Evolutionary conservation across 768 basidiomycete genomes (phyloP).

Genomic region (Boletus reticuloceps): DNA sequence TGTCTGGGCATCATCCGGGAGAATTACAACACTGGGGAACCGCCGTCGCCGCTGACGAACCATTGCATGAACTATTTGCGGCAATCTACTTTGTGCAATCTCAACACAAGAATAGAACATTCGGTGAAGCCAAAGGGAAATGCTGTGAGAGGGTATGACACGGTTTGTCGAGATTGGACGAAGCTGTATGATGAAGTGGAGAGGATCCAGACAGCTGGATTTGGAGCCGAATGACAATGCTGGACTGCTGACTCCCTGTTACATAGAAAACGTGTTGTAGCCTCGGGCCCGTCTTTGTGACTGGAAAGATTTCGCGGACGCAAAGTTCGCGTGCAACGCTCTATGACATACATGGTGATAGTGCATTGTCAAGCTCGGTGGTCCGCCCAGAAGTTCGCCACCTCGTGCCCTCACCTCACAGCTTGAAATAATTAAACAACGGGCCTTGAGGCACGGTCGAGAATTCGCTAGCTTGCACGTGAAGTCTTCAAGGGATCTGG

Average conservation of each 20-base stretch:
- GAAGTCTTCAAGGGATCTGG: too few relatives aligned
- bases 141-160: conserved; percentile 8
- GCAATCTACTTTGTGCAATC: conserved; percentile 11
- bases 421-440: not conserved
- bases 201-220: not conserved
- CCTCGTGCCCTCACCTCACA: not conserved
- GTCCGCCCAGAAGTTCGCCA: too few relatives aligned
- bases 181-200: conserved; percentile 12
- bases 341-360: too few relatives aligned
- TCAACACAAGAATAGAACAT: conserved; percentile 13
- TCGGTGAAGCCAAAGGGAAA: conserved; percentile 8
- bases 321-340: too few relatives aligned
- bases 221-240: not conserved
- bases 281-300: not conserved
- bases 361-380: too few relatives aligned
- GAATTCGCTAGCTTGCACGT: not conserved
- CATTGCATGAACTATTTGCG: conserved; percentile 11
- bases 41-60: conserved; percentile 6
- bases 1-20: conserved; percentile 12
- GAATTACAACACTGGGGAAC: not conserved
- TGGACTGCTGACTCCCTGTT: too few relatives aligned
- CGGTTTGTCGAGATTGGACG: conserved; percentile 12
- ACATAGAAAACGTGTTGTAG: not conserved
- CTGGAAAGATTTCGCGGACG: too few relatives aligned
- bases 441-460: not conserved